Conservation (phyloP, 345 rosid genomes). For the Linum tenue region DNA sequence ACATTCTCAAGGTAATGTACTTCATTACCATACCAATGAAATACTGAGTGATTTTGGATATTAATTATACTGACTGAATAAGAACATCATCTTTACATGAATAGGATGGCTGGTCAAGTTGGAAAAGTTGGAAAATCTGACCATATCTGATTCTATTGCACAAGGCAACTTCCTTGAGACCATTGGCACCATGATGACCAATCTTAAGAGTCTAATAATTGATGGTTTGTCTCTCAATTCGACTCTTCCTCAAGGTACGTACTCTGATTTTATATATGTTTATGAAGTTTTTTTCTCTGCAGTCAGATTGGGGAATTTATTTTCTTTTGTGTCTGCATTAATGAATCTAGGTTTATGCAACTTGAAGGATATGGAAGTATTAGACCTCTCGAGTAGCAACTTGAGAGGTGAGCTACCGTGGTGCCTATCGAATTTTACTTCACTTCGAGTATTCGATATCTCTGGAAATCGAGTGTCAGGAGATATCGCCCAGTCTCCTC, state of each 20-base stretch:
- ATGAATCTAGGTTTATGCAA: slow-evolving; percentile 1
- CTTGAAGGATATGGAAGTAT: neutral
- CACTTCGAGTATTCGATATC: neutral
- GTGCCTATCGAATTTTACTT: neutral
- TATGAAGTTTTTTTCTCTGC: too few species aligned
- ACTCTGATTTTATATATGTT: neutral
- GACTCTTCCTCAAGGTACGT: neutral
- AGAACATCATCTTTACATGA: too few species aligned
- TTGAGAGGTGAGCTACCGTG: neutral
- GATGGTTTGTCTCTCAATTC: neutral
- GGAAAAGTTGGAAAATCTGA: neutral
- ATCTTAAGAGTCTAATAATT: neutral
- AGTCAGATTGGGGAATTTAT: neutral
- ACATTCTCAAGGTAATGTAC: neutral
- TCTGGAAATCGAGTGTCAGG: neutral
- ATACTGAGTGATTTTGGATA: neutral
- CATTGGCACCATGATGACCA: neutral
- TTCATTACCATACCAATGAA: too few species aligned
- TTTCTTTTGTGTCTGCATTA: neutral
- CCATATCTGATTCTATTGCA: neutral
- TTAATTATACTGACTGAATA: too few species aligned
- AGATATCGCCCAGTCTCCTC: neutral
- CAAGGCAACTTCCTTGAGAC: neutral
- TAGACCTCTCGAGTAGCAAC: neutral
- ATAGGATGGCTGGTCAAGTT: neutral